Evolutionary conservation across 2,329 filamentous ascomycete species (phyloP), one percentile per base, ranked within the genome.

Genomic region (Didymosphaeria variabile): DNA sequence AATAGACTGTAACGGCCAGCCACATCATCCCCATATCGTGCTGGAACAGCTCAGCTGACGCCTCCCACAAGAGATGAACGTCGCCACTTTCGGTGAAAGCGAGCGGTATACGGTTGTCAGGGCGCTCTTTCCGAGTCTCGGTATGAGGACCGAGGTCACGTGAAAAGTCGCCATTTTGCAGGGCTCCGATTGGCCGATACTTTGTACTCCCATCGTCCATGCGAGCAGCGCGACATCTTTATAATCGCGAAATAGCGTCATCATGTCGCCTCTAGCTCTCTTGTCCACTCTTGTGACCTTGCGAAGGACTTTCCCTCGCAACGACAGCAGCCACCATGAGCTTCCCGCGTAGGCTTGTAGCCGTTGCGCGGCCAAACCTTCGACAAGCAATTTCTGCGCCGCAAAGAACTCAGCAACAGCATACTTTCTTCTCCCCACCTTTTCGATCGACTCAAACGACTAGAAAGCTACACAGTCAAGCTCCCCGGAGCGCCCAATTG

Each of bases 381-480:
- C 50, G 45, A 31, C 66, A 67, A 59, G 60, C 65, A 23, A 55
- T 63, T 23, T 55, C 57, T 17, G 57, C 47, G 4, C 29, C 59
- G 23, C 36, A 44, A 58, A 59, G 47, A 47, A 55, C 65, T 44
- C 45, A 52, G 13, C 63, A 47, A 42, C 40, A 63, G 21, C 21
- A 47, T 21, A 55, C 63, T 15, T 49, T 63, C 26, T 38, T 65
- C 3, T 63, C 66, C 13, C 55, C 66, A 9, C 64, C 65, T 65
- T 65, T 58, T 13, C 72, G 70, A 36, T 69, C 70, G 15, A 70
- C 55, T 44, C 67, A 70, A 60, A 61, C 68, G 9, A 66, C 65
- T 5, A 61, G 73, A 38, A 65, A 64, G 34, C 64, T 79, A 31
- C 75, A 79, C 59, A 72, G 73, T 12, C 73, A 76, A 34, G 55